Conservation (phyloP, 2,329 filamentous ascomycete genomes). For the Podosphaera xanthii region DNA sequence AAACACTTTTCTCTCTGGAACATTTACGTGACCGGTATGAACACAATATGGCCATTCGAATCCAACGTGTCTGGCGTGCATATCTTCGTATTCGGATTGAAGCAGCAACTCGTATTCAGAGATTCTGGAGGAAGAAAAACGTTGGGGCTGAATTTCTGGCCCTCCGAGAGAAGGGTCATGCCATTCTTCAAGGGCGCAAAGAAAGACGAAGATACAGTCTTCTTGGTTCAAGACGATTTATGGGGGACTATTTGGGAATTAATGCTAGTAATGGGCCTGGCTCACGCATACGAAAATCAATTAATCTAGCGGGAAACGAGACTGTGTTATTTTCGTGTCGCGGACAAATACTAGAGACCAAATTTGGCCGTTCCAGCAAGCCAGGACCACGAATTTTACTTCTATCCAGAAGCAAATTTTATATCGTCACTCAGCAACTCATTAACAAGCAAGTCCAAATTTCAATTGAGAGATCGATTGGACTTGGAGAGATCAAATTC, state of each 20-base stretch:
- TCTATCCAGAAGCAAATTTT: slow-evolving; percentile 67
- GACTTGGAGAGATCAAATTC: slow-evolving; percentile 73
- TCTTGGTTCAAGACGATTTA: slow-evolving; percentile 71
- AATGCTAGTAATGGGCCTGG: slow-evolving; percentile 61
- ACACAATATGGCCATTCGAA: slow-evolving; percentile 98
- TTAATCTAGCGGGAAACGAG: slow-evolving; percentile 50
- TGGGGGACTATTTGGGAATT: slow-evolving; percentile 85
- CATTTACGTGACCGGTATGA: slow-evolving; percentile 96
- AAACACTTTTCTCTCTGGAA: slow-evolving; percentile 88
- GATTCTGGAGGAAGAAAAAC: slow-evolving; percentile 85
- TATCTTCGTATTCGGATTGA: slow-evolving; percentile 84
- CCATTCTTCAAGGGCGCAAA: slow-evolving; percentile 61
- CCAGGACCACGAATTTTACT: slow-evolving; percentile 67
- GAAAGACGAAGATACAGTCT: slow-evolving; percentile 81
- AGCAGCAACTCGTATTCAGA: slow-evolving; percentile 79
- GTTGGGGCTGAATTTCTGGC: slow-evolving; percentile 76
- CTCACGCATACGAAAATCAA: slow-evolving; percentile 52
- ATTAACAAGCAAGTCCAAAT: slow-evolving; percentile 68
- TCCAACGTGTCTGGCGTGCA: slow-evolving; percentile 91
- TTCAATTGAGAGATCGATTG: slow-evolving; percentile 55
- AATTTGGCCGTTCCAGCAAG: slow-evolving; percentile 92
- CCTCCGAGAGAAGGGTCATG: slow-evolving; percentile 70
- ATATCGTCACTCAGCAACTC: slow-evolving; percentile 66
- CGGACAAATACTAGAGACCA: slow-evolving; percentile 72
- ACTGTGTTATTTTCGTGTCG: slow-evolving; percentile 72